phyloP scores from a whole-genome alignment of 1,139 yeast species.

The Hyphopichia wangnamkhiaoensis region DNA sequence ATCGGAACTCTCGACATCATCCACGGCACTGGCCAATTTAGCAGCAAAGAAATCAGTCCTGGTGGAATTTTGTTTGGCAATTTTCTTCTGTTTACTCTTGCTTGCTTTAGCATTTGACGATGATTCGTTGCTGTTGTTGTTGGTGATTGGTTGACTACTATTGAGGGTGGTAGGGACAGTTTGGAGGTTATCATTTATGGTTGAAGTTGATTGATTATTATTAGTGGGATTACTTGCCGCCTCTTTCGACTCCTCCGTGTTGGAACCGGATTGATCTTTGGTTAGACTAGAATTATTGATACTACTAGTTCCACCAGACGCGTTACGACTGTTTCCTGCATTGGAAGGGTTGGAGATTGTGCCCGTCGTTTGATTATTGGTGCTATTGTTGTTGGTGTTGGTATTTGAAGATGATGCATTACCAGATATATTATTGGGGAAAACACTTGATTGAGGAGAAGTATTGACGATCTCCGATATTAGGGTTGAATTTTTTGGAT shows the following conservation, averaged over 20 bases:
- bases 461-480: constrained; percentile 38
- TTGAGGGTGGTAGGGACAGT: constrained; percentile 9
- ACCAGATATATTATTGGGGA: constrained; percentile 21
- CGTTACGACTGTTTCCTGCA: too few relatives aligned
- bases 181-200: constrained; percentile 9
- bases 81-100: constrained; percentile 19
- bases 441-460: constrained; percentile 31
- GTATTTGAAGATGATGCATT: neutral
- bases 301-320: too few relatives aligned
- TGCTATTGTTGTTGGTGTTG: constrained; percentile 7
- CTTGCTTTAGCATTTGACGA: constrained; percentile 7
- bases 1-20: constrained; percentile 82
- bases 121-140: neutral
- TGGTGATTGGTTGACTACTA: neutral
- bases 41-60: constrained; percentile 95
- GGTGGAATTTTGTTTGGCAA: constrained; percentile 42
- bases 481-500: constrained; percentile 34
- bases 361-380: too few relatives aligned
- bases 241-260: too few relatives aligned
- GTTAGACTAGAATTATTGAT: neutral
- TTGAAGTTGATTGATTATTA: constrained; percentile 4
- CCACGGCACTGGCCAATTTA: constrained; percentile 89
- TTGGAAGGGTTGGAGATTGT: too few relatives aligned
- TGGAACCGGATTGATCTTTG: too few relatives aligned
- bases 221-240: constrained; percentile 4